Conservation (phyloP, 331 rosid species). For the Quercus phellos region DNA sequence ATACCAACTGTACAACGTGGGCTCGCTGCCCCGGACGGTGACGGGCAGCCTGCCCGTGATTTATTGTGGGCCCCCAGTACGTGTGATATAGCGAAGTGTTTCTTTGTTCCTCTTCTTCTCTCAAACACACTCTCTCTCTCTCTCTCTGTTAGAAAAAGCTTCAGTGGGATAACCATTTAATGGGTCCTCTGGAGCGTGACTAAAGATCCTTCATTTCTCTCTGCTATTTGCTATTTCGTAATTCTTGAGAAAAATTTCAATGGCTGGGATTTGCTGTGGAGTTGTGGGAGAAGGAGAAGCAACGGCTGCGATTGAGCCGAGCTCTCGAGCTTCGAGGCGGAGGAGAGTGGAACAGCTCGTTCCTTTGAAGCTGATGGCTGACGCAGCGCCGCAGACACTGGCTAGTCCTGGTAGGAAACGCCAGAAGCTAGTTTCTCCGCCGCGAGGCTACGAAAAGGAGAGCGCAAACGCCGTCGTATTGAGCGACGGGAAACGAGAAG, state of each 20-base stretch:
- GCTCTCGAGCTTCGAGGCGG: conserved; percentile 31
- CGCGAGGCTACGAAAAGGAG: conserved; percentile 5
- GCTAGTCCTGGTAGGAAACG: conserved; percentile 37
- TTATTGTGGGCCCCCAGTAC: conserved; percentile 63
- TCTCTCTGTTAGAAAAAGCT: conserved; percentile 20
- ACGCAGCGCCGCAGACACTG: conserved; percentile 17
- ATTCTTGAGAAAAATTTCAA: conserved; percentile 7
- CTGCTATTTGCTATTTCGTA: not conserved
- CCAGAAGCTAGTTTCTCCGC: conserved; percentile 17
- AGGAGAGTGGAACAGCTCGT: conserved; percentile 37
- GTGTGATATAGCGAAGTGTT: conserved; percentile 16
- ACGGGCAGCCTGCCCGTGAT: conserved; percentile 69
- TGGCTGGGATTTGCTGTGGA: conserved; percentile 87
- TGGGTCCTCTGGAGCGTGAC: conserved; percentile 5
- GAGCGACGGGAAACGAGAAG: not conserved
- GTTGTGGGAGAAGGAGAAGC: conserved; percentile 61
- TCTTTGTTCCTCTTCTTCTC: not conserved
- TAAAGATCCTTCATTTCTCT: not conserved
- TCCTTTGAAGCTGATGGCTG: conserved; percentile 38
- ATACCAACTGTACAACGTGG: conserved; percentile 64
- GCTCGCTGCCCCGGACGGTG: conserved; percentile 67
- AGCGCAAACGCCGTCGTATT: not conserved
- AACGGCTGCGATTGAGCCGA: conserved; percentile 34
- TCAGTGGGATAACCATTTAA: conserved; percentile 10
- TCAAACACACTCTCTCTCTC: not conserved